Conservation (phyloP, 2,329 filamentous ascomycete species). For the Fusarium sp. region DNA sequence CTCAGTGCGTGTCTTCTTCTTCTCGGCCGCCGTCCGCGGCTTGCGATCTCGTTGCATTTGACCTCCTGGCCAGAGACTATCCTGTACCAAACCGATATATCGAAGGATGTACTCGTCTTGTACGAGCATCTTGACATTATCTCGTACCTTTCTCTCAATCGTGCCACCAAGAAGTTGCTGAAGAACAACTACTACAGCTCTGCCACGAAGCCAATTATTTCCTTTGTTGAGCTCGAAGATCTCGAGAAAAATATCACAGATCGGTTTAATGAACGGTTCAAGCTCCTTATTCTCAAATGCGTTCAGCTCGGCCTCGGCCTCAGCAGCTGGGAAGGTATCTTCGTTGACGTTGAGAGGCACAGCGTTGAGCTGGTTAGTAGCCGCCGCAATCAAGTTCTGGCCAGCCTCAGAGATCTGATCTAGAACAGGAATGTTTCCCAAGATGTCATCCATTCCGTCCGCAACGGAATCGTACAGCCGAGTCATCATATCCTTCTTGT, state of each 20-base stretch:
- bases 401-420: conserved; percentile 95
- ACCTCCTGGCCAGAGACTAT: conserved; percentile 86
- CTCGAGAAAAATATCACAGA: conserved; percentile 97
- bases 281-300: conserved; percentile 92
- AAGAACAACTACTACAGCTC: conserved; percentile 94
- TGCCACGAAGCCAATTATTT: conserved; percentile 96
- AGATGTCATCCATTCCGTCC: conserved; percentile 97
- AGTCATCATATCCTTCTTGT: conserved; percentile 90
- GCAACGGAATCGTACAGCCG: conserved; percentile 97
- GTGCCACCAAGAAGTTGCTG: conserved; percentile 97
- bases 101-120: conserved; percentile 84
- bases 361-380: conserved; percentile 74
- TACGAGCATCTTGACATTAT: conserved; percentile 80
- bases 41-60: conserved; percentile 64
- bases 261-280: conserved; percentile 97
- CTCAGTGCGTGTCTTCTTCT: conserved; percentile 85
- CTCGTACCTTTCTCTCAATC: conserved; percentile 94
- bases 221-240: conserved; percentile 94
- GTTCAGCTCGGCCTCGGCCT: conserved; percentile 93
- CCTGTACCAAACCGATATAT: conserved; percentile 81
- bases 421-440: conserved; percentile 95
- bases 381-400: conserved; percentile 89
- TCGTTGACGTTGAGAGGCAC: conserved; percentile 68
- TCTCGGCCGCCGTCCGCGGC: conserved; percentile 78
- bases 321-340: conserved; percentile 70